Base-by-base conservation (phyloP, 106 monocot genomes). In the Phalaenopsis aphrodite region DNA sequence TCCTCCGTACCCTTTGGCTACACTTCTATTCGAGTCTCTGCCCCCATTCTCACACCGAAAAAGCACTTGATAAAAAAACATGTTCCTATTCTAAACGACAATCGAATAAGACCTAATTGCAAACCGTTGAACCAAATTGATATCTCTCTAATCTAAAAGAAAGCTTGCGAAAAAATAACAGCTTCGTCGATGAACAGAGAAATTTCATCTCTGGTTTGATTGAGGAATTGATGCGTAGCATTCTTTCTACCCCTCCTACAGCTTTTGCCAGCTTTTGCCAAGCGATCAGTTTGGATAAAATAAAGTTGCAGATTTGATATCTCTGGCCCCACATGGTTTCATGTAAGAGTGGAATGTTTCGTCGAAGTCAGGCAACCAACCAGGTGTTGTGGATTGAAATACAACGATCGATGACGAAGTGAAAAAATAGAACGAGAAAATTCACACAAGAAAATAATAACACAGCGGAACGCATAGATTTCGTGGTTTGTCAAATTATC, bases 31-130 rank as follows among this genome's bases (percentile, higher is more conserved):
- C 68, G 84, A 87, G 3, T 65, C 71, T 48, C 79, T 3, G 82
- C 87, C 18, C 92, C 92, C 92, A 92, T 92, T 5, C 58, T 49
- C n/a, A 76, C 81, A 46, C 75, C 14, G 55, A 15, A 24, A 42
- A 78, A 19, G 52, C 1, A 52, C 47, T 5, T 12, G 30, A 30
- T 30, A 30, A 30, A 8, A 30, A 72, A 17, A 18, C 43, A 37
- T 19, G 39, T 21, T 61, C 18, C 21, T 2, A 61, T 18, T n/a
- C 4, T 21, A 61, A 19, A 30, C 74, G 7, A 17, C 42, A 18
- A 41, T 9, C 18, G 0, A 42, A 17, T 42, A 18, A 15, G 1
- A 41, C 41, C 74, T 74, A 74, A 74, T 18, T 18, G 15, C 6
- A 41, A 74, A 42, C 41, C 42, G 43, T 74, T 8, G 19, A 74